Evolutionary conservation across 129 eudicot species (phyloP), one percentile per base, ranked within the genome.

Genomic region (Smallanthus sonchifolius): DNA sequence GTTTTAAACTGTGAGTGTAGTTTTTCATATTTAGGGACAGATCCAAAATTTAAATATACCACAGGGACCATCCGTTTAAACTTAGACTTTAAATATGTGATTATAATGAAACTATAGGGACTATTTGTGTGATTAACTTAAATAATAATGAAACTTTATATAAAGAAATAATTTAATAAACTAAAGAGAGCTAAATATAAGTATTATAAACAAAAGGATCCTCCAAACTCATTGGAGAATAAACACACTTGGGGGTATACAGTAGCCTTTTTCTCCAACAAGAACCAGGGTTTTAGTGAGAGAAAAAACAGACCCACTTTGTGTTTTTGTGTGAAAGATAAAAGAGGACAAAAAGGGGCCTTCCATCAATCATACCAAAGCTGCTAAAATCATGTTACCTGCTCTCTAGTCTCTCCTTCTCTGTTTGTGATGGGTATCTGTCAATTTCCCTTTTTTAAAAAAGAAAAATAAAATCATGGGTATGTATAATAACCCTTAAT

Each of bases 191-290:
- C 39, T 30, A 59, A 75, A 35, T 75, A 75, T 49, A 51, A 24
- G 19, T 47, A 63, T 30, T 34, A 10, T 19, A 70, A 65, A 62
- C 57, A 70, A 70, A 74, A 69, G 65, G 47, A 68, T 85, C 84
- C 80, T 86, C 87, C 90, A 83, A 86, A 83, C 45, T 86, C 87
- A 83, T 86, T 74, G 90, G 90, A 83, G 87, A 77, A 70, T 76
- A 82, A 78, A 77, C 59, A 52, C 76, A 67, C 80, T 62, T 76
- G 9, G 19, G 59, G 19, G 59, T 17, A 42, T 48, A 38, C 67
- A 56, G 56, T 70, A 77, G 20, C 67, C 72, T 70, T 70, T 77
- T 81, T 57, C 77, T 70, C 64, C 59, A 20, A 36, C 48, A 19
- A 69, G 30, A 62, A 59, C 42, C 67, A 32, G 36, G 67, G 60